Conservation (phyloP, 2,329 filamentous ascomycete genomes). For the Penicillium rolfsii region DNA sequence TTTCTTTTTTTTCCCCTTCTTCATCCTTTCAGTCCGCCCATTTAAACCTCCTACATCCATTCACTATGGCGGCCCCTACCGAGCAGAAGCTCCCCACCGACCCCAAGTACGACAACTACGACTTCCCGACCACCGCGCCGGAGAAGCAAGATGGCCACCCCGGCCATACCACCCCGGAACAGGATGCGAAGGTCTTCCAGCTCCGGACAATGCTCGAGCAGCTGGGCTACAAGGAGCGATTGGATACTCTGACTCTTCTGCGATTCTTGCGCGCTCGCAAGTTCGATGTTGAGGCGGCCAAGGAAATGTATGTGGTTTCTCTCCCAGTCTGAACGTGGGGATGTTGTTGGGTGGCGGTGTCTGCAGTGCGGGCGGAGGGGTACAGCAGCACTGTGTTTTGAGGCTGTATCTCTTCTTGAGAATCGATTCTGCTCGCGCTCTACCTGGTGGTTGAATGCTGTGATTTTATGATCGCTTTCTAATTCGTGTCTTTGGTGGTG, state of each 20-base stretch:
- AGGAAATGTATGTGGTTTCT: constrained; percentile 74
- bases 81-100: constrained; percentile 59
- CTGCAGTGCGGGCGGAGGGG: background rate
- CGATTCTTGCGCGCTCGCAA: constrained; percentile 93
- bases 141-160: constrained; percentile 76
- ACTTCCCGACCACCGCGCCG: constrained; percentile 80
- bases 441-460: background rate
- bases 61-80: constrained; percentile 37
- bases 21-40: constrained; percentile 14
- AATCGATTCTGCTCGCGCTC: background rate
- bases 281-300: constrained; percentile 81
- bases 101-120: constrained; percentile 94
- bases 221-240: constrained; percentile 76
- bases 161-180: constrained; percentile 80
- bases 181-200: constrained; percentile 88
- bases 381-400: background rate
- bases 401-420: background rate
- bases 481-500: constrained; percentile 8
- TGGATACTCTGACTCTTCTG: constrained; percentile 91
- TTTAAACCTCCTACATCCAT: constrained; percentile 7
- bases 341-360: background rate
- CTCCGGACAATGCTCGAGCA: constrained; percentile 82
- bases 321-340: constrained; percentile 8
- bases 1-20: constrained; percentile 22
- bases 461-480: constrained; percentile 6